Evolutionary conservation across 805 yeast genomes (phyloP), one percentile per base, ranked within the genome.

Genomic region (Candida chauliodis): DNA sequence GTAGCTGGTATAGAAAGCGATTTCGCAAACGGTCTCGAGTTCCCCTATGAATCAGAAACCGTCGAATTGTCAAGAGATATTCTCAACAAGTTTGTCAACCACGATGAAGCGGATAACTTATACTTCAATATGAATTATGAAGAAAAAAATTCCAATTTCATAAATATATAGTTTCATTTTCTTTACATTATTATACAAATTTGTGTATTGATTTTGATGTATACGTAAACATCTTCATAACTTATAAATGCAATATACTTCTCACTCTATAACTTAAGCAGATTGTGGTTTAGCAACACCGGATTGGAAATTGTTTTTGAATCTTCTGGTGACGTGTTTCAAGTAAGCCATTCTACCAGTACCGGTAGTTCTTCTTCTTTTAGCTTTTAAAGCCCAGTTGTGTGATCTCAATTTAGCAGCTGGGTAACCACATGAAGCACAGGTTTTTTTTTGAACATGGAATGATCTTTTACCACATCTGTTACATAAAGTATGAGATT

Each of bases 381-480:
- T 87, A 68, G 97, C 96, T 85, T 93, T 93, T 58, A 76, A 75
- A 73, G 95, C 96, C 99, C 99, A 93, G 96, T 93, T 93, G 95
- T 76, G 84, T 66, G 88, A 82, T 86, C 99, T 90, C 76, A 84
- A 72, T 81, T 93, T 93, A 63, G 98, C 98, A 66, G 98, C 88
- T 78, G 99, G 99, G 84, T 93, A 93, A 67, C 99, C 99, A 79
- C 99, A 93, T 58, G 93, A 75, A 71, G 98, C 72, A 79, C 99
- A 93, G 64, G 96, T 88, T 83, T 87, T 86, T 95, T 91, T 93
- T 81, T 93, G 99, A 71, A 84, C 76, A 79, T 93, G 98, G 95
- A 91, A 91, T 49, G 96, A 84, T 80, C 98, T 95, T 69, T 80
- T 77, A 68, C 98, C 98, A 81, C 99, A 93, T 84, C 95, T 84